Base-by-base conservation (phyloP, 2,329 filamentous ascomycete genomes). In the Pyrenophora seminiperda region DNA sequence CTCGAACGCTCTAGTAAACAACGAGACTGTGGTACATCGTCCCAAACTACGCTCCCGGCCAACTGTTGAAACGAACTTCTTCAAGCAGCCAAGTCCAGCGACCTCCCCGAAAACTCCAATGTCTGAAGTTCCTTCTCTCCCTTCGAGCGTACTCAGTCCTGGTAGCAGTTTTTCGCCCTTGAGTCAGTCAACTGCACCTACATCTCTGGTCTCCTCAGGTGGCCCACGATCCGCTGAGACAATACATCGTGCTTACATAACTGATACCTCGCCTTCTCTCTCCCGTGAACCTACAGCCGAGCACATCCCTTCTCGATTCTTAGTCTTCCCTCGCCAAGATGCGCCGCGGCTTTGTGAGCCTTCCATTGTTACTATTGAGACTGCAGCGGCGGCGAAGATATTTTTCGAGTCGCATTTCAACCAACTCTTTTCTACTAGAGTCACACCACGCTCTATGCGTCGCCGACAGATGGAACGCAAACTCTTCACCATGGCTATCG, bases 401-500 rank as follows among this genome's bases (percentile, higher is more conserved):
- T 95, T 85, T 62, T 81, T 97, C 7, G 94, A 97, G 71, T 90
- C 86, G 0, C 84, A 92, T 63, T 97, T 89, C 76, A 87, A 92
- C 61, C 77, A 84, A n/a, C 71, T 91, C 6, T 77, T 90, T 2
- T 74, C 76, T 4, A 77, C 67, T 2, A 76, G 76, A 2, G 75
- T 79, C 1, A 82, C 81, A 3, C 79, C 85, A 45, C 83, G 89
- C 0, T 81, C 81, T 1, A 67, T 86, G 45, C 83, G 90, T 3
- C 78, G 81, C 27, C 77, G 80, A 31, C 79, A 84, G 41, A 75
- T 93, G 17, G 86, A 91, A 63, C 75, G 77, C 7, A 80, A 84
- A 20, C 77, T 97, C 7, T 81, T 83, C 54, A 72, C 79, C 0
- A 74, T 82, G 18, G 74, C 85, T n/a, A 74, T 83, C 11, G 66